Percentiles rank a stretch among this genome's conserved stretches.
Evolutionary conservation across 1,139 yeast genomes (phyloP).

Genomic region (Debaryomyces psychrophilus): DNA sequence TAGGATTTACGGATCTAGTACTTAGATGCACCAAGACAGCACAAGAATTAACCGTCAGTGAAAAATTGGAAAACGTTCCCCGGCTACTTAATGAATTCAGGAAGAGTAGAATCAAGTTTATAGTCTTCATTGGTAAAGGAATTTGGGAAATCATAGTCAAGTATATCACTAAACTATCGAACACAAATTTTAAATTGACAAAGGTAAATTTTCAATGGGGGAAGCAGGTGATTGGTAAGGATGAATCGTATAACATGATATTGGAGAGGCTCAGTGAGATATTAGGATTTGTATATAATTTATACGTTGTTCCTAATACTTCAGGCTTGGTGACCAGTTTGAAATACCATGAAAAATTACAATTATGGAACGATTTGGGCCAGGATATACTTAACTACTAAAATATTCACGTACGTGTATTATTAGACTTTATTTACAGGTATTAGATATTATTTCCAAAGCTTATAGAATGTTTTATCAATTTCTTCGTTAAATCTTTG

Average conservation of each 20-base stretch:
- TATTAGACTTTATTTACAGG: constrained; percentile 10
- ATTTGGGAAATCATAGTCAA: constrained; percentile 69
- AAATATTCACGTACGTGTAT: background rate
- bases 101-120: constrained; percentile 37
- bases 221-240: constrained; percentile 29
- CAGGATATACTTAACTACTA: constrained; percentile 9
- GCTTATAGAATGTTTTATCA: constrained; percentile 34
- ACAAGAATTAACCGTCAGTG: constrained; percentile 53
- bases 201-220: constrained; percentile 56
- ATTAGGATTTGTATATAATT: constrained; percentile 19
- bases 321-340: constrained; percentile 71
- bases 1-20: constrained; percentile 77
- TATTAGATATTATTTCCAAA: constrained; percentile 34
- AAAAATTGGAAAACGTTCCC: constrained; percentile 61
- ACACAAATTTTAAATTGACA: constrained; percentile 22
- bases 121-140: constrained; percentile 74
- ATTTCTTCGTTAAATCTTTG: constrained; percentile 34
- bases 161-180: constrained; percentile 22
- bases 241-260: constrained; percentile 21
- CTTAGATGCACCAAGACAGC: constrained; percentile 66
- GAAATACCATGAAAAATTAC: constrained; percentile 47
- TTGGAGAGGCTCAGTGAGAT: constrained; percentile 20
- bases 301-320: constrained; percentile 72
- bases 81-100: constrained; percentile 51
- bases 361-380: constrained; percentile 46